These are phyloP conservation scores for Sarcodon sp. DNA, from an alignment of 768 basidiomycete species.

Conservation along the genomic window DNA sequence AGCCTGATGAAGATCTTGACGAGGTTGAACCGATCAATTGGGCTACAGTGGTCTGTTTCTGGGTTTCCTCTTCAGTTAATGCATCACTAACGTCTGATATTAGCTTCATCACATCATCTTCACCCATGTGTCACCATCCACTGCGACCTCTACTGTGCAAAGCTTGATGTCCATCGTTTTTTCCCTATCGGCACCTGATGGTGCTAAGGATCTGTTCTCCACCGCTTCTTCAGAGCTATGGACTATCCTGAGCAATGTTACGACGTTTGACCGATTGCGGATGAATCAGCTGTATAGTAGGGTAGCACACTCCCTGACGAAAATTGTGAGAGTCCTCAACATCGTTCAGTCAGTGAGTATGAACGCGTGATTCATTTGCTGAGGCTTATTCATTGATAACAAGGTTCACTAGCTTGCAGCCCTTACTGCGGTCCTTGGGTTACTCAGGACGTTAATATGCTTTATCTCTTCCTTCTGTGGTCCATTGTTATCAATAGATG, in stretches of 20 bases:
- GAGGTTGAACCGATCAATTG: neutral
- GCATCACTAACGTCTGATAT: neutral
- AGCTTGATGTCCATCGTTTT: slow-evolving; percentile 28
- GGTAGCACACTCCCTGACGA: slow-evolving; percentile 7
- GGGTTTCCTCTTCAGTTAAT: no score
- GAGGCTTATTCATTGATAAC: neutral
- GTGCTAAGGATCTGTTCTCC: slow-evolving; percentile 23
- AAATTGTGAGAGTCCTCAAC: slow-evolving; percentile 11
- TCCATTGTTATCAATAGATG: slow-evolving; percentile 19
- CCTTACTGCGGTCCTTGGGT: slow-evolving; percentile 37
- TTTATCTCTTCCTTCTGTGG: slow-evolving; percentile 35
- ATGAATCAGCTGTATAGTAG: slow-evolving; percentile 2
- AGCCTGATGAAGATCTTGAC: neutral
- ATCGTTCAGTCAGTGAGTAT: slow-evolving; percentile 8
- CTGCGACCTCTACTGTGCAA: slow-evolving; percentile 35
- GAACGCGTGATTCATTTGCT: slow-evolving; percentile 16
- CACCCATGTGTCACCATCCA: slow-evolving; percentile 33
- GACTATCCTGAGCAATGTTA: slow-evolving; percentile 26
- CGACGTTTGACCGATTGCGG: neutral
- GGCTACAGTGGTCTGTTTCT: neutral
- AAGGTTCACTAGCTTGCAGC: slow-evolving; percentile 23
- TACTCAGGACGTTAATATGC: slow-evolving; percentile 33
- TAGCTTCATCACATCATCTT: slow-evolving; percentile 53
- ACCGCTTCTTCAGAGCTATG: slow-evolving; percentile 30
- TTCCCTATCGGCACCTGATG: slow-evolving; percentile 9